These are phyloP conservation scores for Hymenotorrendiella dingleyae DNA, from an alignment of 2,329 filamentous ascomycete species.

Conservation along the genomic window DNA sequence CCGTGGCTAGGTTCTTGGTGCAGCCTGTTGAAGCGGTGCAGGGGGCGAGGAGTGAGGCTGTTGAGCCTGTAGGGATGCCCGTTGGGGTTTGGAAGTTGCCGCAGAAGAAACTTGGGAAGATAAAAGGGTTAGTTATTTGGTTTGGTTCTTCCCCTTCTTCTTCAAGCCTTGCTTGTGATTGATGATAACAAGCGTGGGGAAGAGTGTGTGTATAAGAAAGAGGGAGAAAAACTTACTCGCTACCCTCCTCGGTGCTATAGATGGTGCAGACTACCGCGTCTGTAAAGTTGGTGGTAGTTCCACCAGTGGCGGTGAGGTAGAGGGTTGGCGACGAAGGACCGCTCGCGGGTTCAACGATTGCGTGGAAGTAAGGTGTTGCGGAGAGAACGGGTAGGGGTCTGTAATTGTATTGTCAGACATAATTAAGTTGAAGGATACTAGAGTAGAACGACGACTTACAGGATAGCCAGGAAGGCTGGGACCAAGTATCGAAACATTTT, in stretches of 20 bases:
- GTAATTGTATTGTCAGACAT: background rate
- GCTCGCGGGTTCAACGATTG: background rate
- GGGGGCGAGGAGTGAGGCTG: background rate
- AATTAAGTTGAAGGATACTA: too few species aligned
- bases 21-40: too few species aligned
- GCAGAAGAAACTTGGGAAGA: constrained; percentile 2
- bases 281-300: background rate
- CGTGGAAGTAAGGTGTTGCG: background rate
- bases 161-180: too few species aligned
- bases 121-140: too few species aligned
- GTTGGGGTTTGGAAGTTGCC: background rate
- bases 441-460: too few species aligned
- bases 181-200: background rate
- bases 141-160: too few species aligned
- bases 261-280: background rate
- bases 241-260: background rate
- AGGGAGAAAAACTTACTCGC: background rate
- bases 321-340: background rate
- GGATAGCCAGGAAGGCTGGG: too few species aligned
- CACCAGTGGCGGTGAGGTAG: constrained; percentile 1
- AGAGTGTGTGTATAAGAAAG: background rate
- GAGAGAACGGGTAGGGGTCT: background rate
- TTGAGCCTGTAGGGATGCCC: background rate
- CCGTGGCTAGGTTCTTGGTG: too few species aligned
- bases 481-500: too few species aligned